Percentiles rank a stretch among this genome's conserved stretches.
Evolutionary conservation across 768 basidiomycete species (phyloP).

Genomic region (Erythrobasidium yunnanense): DNA sequence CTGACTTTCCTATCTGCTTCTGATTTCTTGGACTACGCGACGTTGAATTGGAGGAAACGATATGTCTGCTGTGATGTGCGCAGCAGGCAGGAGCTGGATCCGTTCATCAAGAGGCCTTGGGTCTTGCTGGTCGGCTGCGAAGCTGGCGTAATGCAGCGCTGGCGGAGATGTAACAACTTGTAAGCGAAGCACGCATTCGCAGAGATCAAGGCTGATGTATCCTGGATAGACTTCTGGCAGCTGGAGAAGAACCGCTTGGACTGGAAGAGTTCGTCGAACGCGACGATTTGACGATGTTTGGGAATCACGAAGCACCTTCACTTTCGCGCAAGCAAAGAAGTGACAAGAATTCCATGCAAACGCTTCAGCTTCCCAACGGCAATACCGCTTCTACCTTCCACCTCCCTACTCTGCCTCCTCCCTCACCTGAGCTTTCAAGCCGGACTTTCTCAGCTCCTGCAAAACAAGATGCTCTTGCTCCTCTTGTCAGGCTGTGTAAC

Average conservation of each 20-base stretch:
- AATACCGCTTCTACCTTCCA: slow-evolving; percentile 22
- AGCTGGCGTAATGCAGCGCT: slow-evolving; percentile 66
- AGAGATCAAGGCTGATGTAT: not conserved
- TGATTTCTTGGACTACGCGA: slow-evolving; percentile 61
- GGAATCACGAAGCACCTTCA: slow-evolving; percentile 38
- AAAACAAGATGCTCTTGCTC: slow-evolving; percentile 35
- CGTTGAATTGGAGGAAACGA: slow-evolving; percentile 64
- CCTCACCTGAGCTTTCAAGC: slow-evolving; percentile 1
- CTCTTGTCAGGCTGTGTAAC: slow-evolving; percentile 37
- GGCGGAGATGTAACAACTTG: slow-evolving; percentile 48
- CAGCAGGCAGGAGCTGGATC: slow-evolving; percentile 51
- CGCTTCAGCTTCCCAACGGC: slow-evolving; percentile 12
- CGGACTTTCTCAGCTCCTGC: not conserved
- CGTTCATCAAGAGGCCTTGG: slow-evolving; percentile 76
- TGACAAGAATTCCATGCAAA: not conserved
- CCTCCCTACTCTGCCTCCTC: slow-evolving; percentile 31
- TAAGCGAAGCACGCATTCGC: not conserved
- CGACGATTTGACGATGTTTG: slow-evolving; percentile 62
- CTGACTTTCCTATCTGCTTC: slow-evolving; percentile 47
- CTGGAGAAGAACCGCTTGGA: not conserved
- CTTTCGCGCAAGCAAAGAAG: no score
- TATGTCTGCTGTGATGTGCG: slow-evolving; percentile 70
- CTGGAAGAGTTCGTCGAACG: slow-evolving; percentile 64
- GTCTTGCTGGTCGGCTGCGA: slow-evolving; percentile 75
- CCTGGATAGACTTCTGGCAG: not conserved